A percentile compares a stretch with the other conserved stretches of the same genome.
These are phyloP conservation scores for Alternaria hordeiaustralica DNA, from an alignment of 2,329 filamentous ascomycete genomes.

Conservation along the genomic window DNA sequence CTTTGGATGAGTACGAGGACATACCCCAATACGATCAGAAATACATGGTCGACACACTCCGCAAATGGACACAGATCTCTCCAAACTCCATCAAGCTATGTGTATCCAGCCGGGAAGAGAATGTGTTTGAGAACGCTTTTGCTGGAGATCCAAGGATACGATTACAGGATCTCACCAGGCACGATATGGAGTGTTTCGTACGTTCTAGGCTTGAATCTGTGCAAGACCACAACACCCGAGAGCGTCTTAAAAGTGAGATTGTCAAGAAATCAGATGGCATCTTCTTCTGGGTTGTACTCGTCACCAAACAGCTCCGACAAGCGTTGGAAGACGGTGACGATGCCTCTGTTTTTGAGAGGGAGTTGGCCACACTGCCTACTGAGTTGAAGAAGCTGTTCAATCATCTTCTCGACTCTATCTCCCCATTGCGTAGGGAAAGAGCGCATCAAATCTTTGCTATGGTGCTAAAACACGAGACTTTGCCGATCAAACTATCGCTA, in stretches of 20 bases:
- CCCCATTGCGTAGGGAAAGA: neutral
- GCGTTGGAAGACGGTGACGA: neutral
- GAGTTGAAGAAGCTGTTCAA: neutral
- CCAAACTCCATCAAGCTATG: neutral
- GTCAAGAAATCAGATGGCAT: neutral
- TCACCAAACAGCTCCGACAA: neutral
- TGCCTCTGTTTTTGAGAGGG: neutral
- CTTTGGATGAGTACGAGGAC: neutral
- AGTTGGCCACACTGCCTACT: neutral
- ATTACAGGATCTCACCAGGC: neutral
- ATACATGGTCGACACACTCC: neutral
- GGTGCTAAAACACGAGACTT: rapidly evolving
- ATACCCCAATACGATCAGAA: rapidly evolving
- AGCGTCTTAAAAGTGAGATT: rapidly evolving
- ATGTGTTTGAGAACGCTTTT: neutral
- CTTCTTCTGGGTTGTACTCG: neutral
- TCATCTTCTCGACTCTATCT: neutral
- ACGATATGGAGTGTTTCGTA: neutral
- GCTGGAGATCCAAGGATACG: neutral
- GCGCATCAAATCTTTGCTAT: neutral
- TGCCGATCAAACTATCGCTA: neutral
- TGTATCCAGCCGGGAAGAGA: neutral
- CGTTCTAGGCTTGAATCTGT: neutral
- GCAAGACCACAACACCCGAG: neutral
- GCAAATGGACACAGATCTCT: neutral